phyloP scores from a whole-genome alignment of 2,329 filamentous ascomycete species.

The Corinectria fuckeliana region DNA sequence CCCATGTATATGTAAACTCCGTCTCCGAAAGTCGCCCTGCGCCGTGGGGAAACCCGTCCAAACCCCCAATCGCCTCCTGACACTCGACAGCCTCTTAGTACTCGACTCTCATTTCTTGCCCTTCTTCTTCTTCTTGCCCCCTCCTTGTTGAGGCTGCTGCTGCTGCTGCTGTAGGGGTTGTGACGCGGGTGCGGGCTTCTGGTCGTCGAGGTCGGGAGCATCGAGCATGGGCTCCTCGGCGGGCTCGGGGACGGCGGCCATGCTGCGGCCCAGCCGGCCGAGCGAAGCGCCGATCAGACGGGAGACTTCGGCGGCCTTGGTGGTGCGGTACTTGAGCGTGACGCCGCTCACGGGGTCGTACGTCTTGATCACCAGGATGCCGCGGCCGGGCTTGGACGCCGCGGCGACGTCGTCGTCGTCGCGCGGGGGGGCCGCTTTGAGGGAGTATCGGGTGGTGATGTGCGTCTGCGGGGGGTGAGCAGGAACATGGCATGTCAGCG shows the following conservation, averaged over 20 bases:
- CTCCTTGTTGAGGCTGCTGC: slow-evolving; percentile 40
- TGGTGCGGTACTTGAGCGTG: slow-evolving; percentile 88
- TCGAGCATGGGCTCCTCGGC: slow-evolving; percentile 53
- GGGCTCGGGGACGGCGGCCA: slow-evolving; percentile 61
- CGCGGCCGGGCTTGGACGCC: slow-evolving; percentile 60
- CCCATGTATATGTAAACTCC: background rate
- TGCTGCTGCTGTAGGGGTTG: slow-evolving; percentile 34
- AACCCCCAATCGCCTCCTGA: background rate
- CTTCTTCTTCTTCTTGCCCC: slow-evolving; percentile 65
- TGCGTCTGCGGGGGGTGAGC: slow-evolving; percentile 67
- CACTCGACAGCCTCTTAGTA: background rate
- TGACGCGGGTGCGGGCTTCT: slow-evolving; percentile 36
- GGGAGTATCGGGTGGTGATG: slow-evolving; percentile 91
- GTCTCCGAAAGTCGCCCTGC: background rate
- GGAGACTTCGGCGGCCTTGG: slow-evolving; percentile 88
- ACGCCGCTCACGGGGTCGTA: slow-evolving; percentile 84
- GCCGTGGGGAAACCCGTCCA: background rate
- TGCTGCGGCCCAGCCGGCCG: slow-evolving; percentile 74
- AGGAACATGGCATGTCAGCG: background rate
- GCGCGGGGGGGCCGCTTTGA: slow-evolving; percentile 53
- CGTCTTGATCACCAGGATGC: slow-evolving; percentile 83
- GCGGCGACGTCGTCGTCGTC: slow-evolving; percentile 36
- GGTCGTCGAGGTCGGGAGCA: slow-evolving; percentile 42
- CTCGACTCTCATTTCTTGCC: slow-evolving; percentile 39
- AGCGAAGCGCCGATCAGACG: slow-evolving; percentile 75